Evolutionary conservation across 192 early-diverging fungal genomes (phyloP).

Genomic region (Rhizoclosmatium globosum): DNA sequence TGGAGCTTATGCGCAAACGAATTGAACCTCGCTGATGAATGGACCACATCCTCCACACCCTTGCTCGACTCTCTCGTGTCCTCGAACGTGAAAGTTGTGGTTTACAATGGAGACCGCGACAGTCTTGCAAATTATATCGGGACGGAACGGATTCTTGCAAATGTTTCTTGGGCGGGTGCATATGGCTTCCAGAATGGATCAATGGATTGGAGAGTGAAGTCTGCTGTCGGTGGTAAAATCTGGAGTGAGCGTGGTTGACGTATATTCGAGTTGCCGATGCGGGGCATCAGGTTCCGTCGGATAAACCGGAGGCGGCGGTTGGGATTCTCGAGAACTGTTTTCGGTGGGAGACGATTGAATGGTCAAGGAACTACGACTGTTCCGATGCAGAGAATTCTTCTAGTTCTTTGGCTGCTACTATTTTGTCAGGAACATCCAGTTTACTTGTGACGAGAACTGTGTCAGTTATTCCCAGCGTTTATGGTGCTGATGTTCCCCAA

Average conservation of each 20-base stretch:
- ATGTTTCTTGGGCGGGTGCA: conserved; percentile 57
- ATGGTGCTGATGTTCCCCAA: too few species aligned
- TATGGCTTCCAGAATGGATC: conserved; percentile 46
- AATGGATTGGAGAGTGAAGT: conserved; percentile 23
- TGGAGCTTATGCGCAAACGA: background rate
- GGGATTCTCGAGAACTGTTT: conserved; percentile 3
- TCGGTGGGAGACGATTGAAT: too few species aligned
- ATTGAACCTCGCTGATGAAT: background rate
- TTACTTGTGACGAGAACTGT: too few species aligned
- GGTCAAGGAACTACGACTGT: too few species aligned
- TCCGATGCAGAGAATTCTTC: too few species aligned
- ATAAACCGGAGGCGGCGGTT: conserved; percentile 52
- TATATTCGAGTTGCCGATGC: conserved; percentile 62
- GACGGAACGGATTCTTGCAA: conserved; percentile 61
- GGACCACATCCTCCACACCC: background rate
- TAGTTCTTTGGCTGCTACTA: too few species aligned
- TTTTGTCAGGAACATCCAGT: too few species aligned
- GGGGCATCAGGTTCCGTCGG: conserved; percentile 72
- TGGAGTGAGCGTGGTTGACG: conserved; percentile 57
- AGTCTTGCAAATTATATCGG: conserved; percentile 15
- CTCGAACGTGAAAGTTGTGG: background rate
- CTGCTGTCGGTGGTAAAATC: conserved; percentile 50
- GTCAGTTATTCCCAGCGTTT: too few species aligned
- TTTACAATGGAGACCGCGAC: conserved; percentile 26
- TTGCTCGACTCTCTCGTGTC: conserved; percentile 13